Evolutionary conservation across 257 asterid species (phyloP), one percentile per base, ranked within the genome.

Genomic region (Nicotiana tomentosiformis): DNA sequence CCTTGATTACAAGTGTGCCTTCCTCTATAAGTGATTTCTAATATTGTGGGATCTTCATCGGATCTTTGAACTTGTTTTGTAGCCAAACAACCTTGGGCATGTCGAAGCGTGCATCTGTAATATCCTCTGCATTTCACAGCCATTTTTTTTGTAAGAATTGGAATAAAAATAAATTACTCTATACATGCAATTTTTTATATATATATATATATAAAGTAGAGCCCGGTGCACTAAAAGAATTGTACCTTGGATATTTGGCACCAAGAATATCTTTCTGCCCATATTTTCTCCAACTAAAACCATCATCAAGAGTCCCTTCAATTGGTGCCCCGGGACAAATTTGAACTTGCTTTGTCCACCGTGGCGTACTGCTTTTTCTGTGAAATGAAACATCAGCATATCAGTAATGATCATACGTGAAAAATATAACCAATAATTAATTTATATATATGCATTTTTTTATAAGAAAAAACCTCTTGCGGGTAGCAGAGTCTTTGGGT

Each of bases 201-300:
- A 20, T 20, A 20, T 20, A 20, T 20, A 20, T 20, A 20, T 20
- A 20, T 20, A 20, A 39, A 39, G 46, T 1, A 0, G 9, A 37
- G 46, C 0, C 7, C 9, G 46, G 46, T 37, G 1, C 6, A 5
- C 8, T 37, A 37, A 49, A 43, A 43, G 10, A 43, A 12, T 12
- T 1, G 17, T 53, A 93, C 98, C 98, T 92, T 6, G 98, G 98
- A 90, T 92, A 77, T 68, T 88, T 92, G 20, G 98, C 96, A 81
- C 98, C 94, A 76, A 90, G 95, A 79, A 95, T 95, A 82, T 93
- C 97, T 84, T 95, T 95, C 82, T 95, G 98, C 10, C 99, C 98
- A 55, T 95, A 95, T 84, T 95, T 95, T 62, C 97, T 90, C 98
- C 98, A 95, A 74, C 84, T 83, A 65, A 81, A 90, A 66, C 98